Evolutionary conservation across 2,329 filamentous ascomycete species (phyloP), one percentile per base, ranked within the genome.

Genomic region (Fusarium sp.): DNA sequence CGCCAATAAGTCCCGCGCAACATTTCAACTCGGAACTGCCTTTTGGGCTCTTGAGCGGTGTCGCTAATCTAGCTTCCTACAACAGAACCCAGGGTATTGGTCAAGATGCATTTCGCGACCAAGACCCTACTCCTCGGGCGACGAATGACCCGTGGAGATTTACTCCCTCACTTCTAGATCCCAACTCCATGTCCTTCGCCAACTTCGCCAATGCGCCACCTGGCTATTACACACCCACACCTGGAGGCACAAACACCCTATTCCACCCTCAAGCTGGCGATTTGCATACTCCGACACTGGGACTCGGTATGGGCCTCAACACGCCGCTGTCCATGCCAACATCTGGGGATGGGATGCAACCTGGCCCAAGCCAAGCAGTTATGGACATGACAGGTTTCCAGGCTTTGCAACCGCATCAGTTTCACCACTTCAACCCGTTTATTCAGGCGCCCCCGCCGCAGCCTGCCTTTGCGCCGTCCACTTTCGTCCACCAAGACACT

Each of bases 211-310:
- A 94, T 82, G 93, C 95, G 74, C 90, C 93, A 54, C 90, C 93
- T 18, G 94, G 92, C 16, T 97, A 97, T 83, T 98, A 97, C 83
- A 95, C 95, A 9, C 94, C 95, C 3, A 97, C 94, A 2, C 93
- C 95, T 3, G 94, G 93, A 73, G 93, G 93, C 54, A 93, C 91
- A 73, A 94, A 93, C 80, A 93, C 93, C 20, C 84, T 96, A 74
- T 97, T 95, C 80, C 94, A 97, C 80, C 91, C 89, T 61, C 94
- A 95, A 82, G 93, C 94, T 40, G 94, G 94, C 60, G 95, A 98
- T 82, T 87, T 98, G 65, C 95, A 97, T 82, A 97, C 95, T 2
- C 95, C 95, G 5, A 91, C 90, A 35, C 86, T 95, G 78, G 90
- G 90, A 45, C 86, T 96, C 71, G 91, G 92, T 50, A 90, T 97